phyloP scores from a whole-genome alignment of 2,329 filamentous ascomycete genomes.

The Fonsecaea monophora region DNA sequence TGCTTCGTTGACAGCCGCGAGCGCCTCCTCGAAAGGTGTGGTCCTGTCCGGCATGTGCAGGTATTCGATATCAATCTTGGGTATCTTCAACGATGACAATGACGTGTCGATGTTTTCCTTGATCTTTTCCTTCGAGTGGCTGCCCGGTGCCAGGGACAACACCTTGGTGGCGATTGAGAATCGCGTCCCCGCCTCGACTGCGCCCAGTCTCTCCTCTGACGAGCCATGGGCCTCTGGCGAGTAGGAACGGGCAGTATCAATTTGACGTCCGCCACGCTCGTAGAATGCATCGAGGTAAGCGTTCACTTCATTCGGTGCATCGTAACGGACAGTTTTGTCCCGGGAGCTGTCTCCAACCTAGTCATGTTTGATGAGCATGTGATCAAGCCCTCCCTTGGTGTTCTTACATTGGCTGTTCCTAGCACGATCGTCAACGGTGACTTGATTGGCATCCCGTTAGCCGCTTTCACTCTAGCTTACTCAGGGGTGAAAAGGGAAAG shows the following conservation, averaged over 20 bases:
- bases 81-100: slow-evolving; percentile 48
- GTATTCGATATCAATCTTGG: slow-evolving; percentile 58
- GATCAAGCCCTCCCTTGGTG: not conserved
- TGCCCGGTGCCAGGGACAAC: not conserved
- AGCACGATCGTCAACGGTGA: slow-evolving; percentile 6
- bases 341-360: slow-evolving; percentile 11
- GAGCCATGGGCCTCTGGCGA: slow-evolving; percentile 37
- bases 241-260: slow-evolving; percentile 45
- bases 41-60: slow-evolving; percentile 55
- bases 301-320: slow-evolving; percentile 31
- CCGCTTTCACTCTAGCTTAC: not conserved
- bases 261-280: slow-evolving; percentile 38
- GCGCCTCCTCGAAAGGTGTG: slow-evolving; percentile 50
- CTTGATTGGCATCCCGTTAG: not conserved
- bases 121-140: slow-evolving; percentile 7
- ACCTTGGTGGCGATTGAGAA: slow-evolving; percentile 15
- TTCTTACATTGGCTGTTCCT: slow-evolving; percentile 3
- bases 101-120: slow-evolving; percentile 21
- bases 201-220: slow-evolving; percentile 52
- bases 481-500: not conserved
- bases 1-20: slow-evolving; percentile 50
- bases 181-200: slow-evolving; percentile 15
- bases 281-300: slow-evolving; percentile 44
- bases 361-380: slow-evolving; percentile 55
- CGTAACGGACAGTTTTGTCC: slow-evolving; percentile 1